phyloP scores from a whole-genome alignment of 495 filamentous ascomycete species.

The Podospora pseudopauciseta region DNA sequence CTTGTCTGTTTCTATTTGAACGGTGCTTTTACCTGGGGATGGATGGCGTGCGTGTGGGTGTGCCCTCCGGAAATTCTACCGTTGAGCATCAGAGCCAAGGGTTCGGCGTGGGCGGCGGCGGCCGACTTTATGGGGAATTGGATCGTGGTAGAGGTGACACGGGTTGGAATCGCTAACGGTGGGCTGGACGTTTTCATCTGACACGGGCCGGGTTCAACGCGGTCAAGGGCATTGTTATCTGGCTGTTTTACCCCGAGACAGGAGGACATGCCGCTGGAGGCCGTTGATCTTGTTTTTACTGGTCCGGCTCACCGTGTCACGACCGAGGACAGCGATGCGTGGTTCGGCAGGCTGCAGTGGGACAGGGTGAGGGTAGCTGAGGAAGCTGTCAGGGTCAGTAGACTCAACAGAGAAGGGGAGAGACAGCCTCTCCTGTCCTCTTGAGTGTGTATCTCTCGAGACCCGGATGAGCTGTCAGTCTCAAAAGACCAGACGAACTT shows the following conservation, averaged over 20 bases:
- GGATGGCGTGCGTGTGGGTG: conserved; percentile 44
- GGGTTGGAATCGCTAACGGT: conserved; percentile 44
- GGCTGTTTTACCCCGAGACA: conserved; percentile 63
- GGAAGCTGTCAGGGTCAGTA: conserved; percentile 17
- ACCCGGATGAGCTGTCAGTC: background rate
- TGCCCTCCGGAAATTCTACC: conserved; percentile 65
- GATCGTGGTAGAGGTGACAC: conserved; percentile 49
- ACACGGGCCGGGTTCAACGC: conserved; percentile 53
- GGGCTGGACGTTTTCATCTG: conserved; percentile 46
- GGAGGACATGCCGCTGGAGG: conserved; percentile 45
- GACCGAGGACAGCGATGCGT: background rate
- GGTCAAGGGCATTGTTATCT: conserved; percentile 58
- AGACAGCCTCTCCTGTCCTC: background rate
- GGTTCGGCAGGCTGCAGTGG: conserved; percentile 25
- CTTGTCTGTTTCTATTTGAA: conserved; percentile 42
- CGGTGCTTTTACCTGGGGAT: conserved; percentile 40
- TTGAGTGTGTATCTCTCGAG: background rate
- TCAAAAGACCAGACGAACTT: background rate
- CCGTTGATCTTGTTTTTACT: conserved; percentile 48
- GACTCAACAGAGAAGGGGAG: background rate
- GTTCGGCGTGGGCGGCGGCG: conserved; percentile 63
- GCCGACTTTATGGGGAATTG: conserved; percentile 55
- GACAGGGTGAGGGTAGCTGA: conserved; percentile 24
- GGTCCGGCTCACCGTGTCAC: background rate
- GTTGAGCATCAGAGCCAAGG: conserved; percentile 59